These are phyloP conservation scores for Peniophora sp. DNA, from an alignment of 1,284 basidiomycete genomes.

Conservation along the genomic window DNA sequence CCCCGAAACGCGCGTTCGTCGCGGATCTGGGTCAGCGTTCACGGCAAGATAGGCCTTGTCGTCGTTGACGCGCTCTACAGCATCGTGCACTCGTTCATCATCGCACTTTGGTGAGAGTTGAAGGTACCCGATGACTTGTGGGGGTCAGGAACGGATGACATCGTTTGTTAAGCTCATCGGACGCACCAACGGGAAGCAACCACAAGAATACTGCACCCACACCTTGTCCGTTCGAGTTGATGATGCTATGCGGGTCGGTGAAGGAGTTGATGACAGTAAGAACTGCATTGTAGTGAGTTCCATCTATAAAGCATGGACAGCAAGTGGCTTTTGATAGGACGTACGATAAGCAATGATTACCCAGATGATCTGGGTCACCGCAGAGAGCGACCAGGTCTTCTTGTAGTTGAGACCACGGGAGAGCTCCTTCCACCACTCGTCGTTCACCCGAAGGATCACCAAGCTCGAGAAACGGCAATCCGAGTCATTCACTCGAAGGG, in stretches of 20 bases:
- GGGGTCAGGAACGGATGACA: conserved; percentile 28
- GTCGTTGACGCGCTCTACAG: background rate
- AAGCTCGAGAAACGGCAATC: conserved; percentile 18
- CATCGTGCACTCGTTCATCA: background rate
- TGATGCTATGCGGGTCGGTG: conserved; percentile 10
- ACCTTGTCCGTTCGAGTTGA: conserved; percentile 26
- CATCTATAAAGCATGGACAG: background rate
- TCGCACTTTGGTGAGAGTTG: conserved; percentile 20
- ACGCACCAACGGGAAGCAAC: conserved; percentile 32
- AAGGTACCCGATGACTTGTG: conserved; percentile 19
- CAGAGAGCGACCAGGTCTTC: conserved; percentile 30
- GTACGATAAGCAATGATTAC: conserved; percentile 30
- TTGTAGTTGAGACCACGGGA: conserved; percentile 18
- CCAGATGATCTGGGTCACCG: conserved; percentile 30
- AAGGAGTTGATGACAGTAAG: conserved; percentile 33
- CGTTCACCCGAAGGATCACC: conserved; percentile 23
- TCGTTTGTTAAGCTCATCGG: conserved; percentile 36
- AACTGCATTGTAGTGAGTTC: conserved; percentile 5
- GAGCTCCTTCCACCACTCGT: conserved; percentile 20
- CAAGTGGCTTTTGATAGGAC: background rate
- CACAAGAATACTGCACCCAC: conserved; percentile 33
- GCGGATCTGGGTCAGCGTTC: background rate
- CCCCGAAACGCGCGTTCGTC: background rate
- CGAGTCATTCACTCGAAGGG: conserved; percentile 18
- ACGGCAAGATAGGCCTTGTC: too few species aligned